Percentiles rank a stretch among this genome's conserved stretches.
Conservation (phyloP, 495 filamentous ascomycete genomes). For the Tuber microsphaerosporum region DNA sequence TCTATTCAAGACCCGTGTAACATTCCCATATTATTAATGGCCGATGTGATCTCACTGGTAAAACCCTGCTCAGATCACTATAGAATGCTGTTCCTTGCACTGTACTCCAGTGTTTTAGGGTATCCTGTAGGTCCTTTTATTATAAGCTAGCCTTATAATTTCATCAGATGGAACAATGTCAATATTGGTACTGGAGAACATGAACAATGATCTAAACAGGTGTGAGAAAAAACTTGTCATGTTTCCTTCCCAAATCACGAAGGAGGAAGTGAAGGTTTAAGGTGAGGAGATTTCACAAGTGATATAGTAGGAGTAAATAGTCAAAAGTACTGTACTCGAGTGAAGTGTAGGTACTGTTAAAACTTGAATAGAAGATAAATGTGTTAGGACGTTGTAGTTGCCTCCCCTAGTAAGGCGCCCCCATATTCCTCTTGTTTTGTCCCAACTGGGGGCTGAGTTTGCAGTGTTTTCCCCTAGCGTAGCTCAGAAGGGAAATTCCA, state of each 20-base stretch:
- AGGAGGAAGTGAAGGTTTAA: neutral
- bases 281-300: neutral
- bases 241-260: too few species aligned
- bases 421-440: too few species aligned
- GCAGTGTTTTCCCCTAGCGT: too few species aligned
- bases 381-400: too few species aligned
- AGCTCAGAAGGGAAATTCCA: too few species aligned
- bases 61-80: neutral
- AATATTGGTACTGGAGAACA: too few species aligned
- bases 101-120: neutral
- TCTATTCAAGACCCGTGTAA: neutral
- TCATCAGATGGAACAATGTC: neutral
- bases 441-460: too few species aligned
- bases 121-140: too few species aligned
- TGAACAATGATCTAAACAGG: too few species aligned
- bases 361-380: too few species aligned
- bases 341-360: neutral
- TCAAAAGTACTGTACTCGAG: too few species aligned
- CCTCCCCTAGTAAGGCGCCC: too few species aligned
- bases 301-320: neutral
- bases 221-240: neutral
- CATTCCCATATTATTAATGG: neutral
- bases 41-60: neutral
- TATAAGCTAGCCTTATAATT: neutral
- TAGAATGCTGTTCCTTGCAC: neutral